Evolutionary conservation across 148 eudicot genomes (phyloP).

Genomic region (Pharnaceum exiguum): DNA sequence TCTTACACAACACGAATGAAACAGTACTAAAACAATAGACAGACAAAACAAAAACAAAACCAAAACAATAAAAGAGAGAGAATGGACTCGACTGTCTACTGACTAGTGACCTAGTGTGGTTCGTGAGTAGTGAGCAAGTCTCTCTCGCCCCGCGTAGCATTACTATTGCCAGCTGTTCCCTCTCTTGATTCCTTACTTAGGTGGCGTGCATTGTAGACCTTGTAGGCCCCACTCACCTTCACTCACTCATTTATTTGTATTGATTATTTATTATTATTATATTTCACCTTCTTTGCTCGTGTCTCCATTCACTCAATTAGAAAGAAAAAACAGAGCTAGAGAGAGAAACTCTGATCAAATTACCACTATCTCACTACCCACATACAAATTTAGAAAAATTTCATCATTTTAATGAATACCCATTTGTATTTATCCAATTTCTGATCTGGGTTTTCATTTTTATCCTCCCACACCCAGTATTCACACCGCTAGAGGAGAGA

Average conservation of each 20-base stretch:
- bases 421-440: too few relatives aligned
- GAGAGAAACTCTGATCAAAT: not conserved
- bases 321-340: not conserved
- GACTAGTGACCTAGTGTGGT: too few relatives aligned
- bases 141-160: constrained; percentile 15
- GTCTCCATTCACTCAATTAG: not conserved
- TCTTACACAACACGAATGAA: too few relatives aligned
- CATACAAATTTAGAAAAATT: not conserved
- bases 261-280: constrained; percentile 9
- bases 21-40: too few relatives aligned
- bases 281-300: constrained; percentile 1
- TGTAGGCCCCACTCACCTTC: not conserved
- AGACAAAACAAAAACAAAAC: not conserved
- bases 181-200: constrained; percentile 25
- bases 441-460: too few relatives aligned
- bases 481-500: too few relatives aligned
- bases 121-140: constrained; percentile 18
- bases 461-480: too few relatives aligned
- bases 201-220: constrained; percentile 27
- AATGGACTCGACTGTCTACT: constrained; percentile 8
- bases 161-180: constrained; percentile 29
- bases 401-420: too few relatives aligned
- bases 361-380: not conserved
- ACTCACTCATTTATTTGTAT: not conserved
- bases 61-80: not conserved